Conservation (phyloP, 805 yeast genomes). For the Saturnispora silvae region DNA sequence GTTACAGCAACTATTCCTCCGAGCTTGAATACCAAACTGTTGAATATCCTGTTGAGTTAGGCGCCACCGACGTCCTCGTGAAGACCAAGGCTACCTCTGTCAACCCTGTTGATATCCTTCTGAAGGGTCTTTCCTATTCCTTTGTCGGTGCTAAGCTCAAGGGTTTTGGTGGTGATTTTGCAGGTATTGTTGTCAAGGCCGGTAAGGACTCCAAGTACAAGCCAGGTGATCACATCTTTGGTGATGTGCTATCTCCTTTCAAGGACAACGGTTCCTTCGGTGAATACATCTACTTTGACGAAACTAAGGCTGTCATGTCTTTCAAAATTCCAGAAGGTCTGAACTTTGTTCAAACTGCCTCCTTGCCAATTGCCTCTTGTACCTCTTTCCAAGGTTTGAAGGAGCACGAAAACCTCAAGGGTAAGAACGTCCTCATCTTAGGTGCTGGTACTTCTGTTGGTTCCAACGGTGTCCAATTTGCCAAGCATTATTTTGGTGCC, state of each 20-base stretch:
- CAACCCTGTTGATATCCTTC: conserved; percentile 18
- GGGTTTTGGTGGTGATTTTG: conserved; percentile 18
- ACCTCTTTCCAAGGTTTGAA: conserved; percentile 38
- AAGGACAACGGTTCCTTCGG: conserved; percentile 30
- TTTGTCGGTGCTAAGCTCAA: conserved; percentile 11
- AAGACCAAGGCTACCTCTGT: conserved; percentile 14
- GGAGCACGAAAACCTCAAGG: conserved; percentile 15
- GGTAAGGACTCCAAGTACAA: conserved; percentile 13
- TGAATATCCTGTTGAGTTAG: conserved; percentile 9
- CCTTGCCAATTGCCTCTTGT: conserved; percentile 52
- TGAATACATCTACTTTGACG: conserved; percentile 34
- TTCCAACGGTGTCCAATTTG: conserved; percentile 41
- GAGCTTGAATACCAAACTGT: conserved; percentile 10
- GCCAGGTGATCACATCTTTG: conserved; percentile 18
- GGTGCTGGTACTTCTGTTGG: conserved; percentile 76
- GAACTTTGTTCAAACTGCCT: conserved; percentile 47
- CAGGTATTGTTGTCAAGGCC: conserved; percentile 17
- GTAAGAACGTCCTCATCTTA: conserved; percentile 43
- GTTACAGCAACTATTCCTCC: conserved; percentile 10
- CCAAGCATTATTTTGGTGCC: conserved; percentile 37
- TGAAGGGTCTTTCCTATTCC: conserved; percentile 7
- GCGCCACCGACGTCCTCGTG: conserved; percentile 14
- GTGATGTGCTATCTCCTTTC: conserved; percentile 9
- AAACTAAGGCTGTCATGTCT: conserved; percentile 11
- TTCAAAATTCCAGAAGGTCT: conserved; percentile 38